phyloP scores from a whole-genome alignment of 352 stramenopile species.

The Phytopythium helicoides region DNA sequence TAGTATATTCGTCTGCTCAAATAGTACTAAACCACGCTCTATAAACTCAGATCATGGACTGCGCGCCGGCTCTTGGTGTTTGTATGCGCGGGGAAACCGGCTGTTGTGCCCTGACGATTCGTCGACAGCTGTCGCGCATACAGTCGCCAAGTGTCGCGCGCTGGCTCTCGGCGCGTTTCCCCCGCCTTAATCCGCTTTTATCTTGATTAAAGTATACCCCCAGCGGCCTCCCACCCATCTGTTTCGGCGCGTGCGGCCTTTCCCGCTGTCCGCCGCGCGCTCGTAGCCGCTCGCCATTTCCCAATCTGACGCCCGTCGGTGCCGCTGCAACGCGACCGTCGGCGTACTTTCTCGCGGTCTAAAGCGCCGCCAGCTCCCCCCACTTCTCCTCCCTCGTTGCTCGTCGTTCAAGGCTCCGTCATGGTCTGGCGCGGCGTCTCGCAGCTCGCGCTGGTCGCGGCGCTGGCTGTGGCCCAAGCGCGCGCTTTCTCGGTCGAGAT shows the following conservation, averaged over 20 bases:
- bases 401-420: no score
- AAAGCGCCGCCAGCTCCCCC: neutral
- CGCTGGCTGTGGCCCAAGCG: conserved; percentile 26
- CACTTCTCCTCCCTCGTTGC: neutral
- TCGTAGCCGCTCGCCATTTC: no score
- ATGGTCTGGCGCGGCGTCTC: conserved; percentile 39
- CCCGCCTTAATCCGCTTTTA: neutral
- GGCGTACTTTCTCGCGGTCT: neutral
- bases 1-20: no score
- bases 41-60: no score
- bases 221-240: neutral
- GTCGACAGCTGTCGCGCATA: neutral
- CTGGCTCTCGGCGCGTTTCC: neutral
- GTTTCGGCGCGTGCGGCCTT: neutral
- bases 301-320: neutral
- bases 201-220: conserved; percentile 2
- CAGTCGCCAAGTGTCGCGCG: no score
- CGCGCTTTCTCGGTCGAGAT: conserved; percentile 51
- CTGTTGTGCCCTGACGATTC: neutral
- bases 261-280: neutral
- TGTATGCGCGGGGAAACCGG: neutral
- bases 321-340: neutral
- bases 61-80: no score
- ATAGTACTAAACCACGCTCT: no score
- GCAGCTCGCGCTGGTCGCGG: conserved; percentile 14